Base-by-base conservation (phyloP, 352 stramenopile genomes). In the Blastocystis hominis region DNA sequence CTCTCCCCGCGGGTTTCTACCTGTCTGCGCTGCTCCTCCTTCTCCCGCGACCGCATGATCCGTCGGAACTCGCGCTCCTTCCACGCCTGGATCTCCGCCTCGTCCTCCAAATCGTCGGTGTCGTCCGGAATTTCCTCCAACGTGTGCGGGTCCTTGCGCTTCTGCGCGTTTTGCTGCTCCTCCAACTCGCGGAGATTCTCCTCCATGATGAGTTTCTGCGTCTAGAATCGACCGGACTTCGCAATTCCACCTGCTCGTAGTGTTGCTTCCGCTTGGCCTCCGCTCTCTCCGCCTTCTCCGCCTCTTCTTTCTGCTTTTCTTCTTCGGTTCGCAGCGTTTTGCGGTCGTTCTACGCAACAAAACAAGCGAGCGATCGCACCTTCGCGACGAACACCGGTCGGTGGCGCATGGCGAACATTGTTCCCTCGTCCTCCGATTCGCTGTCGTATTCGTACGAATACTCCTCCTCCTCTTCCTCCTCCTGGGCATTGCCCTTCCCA, bases 61-160 rank as follows among this genome's bases (percentile, higher is more conserved):
- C 95, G 92, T 20, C 92, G 91, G 91, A 98, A 93, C 90, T 98
- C 95, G 20, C 95, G 92, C 75, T 97, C 89, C 88, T 97, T 93
- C 95, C 95, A 98, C 69, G 94, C 93, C 13, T 95, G 90, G 68
- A 95, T 97, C 77, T 97, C 94, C 72, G 94, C 91, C 40, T 94
- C 92, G 2, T 95, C 93, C 69, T 96, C 91, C 38, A 95, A n/a
- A 34, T 92, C 91, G 79, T 96, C 93, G 79, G 92, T 94, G 61
- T 96, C 93, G 86, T 97, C 92, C 0, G 92, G 92, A 92, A 96
- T 96, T 44, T 95, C 92, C 6, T 90, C 91, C 34, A 72, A 20
- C 15, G 75, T 96, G 80, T 91, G 89, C 47, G 86, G 66, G 76
- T 92, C 90, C 69, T 91, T 90, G 3, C 88, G 88, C 68, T 89